Conservation (phyloP, 768 basidiomycete species). For the Calocybe indica region DNA sequence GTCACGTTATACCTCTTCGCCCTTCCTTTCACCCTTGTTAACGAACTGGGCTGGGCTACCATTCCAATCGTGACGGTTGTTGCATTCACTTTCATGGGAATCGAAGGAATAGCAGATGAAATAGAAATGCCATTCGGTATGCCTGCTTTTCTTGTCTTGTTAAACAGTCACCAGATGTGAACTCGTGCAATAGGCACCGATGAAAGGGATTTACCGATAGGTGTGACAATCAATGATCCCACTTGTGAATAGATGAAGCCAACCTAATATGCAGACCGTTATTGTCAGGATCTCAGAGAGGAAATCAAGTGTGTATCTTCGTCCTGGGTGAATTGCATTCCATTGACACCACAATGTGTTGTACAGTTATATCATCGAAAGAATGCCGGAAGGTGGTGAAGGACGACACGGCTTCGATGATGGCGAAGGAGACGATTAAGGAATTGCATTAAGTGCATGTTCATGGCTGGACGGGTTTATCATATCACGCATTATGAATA, state of each 20-base stretch:
- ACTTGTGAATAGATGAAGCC: neutral
- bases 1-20: constrained; percentile 91
- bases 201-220: constrained; percentile 66
- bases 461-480: constrained; percentile 5
- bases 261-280: constrained; percentile 49
- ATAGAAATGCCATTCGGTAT: constrained; percentile 93
- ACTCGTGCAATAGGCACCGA: constrained; percentile 42
- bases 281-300: constrained; percentile 81
- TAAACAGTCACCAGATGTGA: neutral
- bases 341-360: constrained; percentile 1
- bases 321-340: constrained; percentile 5
- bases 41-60: constrained; percentile 78
- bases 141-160: constrained; percentile 10
- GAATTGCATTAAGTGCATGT: constrained; percentile 1
- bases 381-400: constrained; percentile 69
- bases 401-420: constrained; percentile 73
- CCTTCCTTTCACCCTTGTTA: constrained; percentile 80
- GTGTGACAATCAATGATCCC: constrained; percentile 28
- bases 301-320: constrained; percentile 57
- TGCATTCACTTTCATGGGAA: constrained; percentile 88
- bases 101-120: constrained; percentile 93
- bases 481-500: neutral
- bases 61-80: constrained; percentile 84
- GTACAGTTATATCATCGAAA: constrained; percentile 61
- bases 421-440: constrained; percentile 75